phyloP scores from a whole-genome alignment of 768 basidiomycete genomes.

The Vishniacozyma victoriae region DNA sequence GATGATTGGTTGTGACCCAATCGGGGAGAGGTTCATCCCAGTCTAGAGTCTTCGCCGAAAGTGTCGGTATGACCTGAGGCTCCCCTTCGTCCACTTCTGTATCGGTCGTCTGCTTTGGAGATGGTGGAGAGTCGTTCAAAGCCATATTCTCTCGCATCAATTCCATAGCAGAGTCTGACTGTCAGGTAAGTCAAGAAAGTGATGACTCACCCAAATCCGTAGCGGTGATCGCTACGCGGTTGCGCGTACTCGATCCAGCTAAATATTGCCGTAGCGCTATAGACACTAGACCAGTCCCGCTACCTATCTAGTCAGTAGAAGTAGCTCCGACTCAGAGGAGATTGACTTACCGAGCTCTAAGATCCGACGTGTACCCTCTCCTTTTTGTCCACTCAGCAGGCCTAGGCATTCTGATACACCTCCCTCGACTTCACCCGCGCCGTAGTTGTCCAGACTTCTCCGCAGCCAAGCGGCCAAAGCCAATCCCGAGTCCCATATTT shows the following conservation, averaged over 20 bases:
- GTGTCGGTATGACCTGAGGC: background rate
- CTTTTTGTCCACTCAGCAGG: background rate
- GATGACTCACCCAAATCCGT: conserved; percentile 66
- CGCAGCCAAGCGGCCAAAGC: conserved; percentile 73
- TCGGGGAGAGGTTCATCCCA: conserved; percentile 66
- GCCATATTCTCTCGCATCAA: conserved; percentile 67
- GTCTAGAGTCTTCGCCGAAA: conserved; percentile 54
- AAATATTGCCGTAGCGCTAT: conserved; percentile 56
- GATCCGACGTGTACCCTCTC: conserved; percentile 47
- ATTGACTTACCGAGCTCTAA: conserved; percentile 66
- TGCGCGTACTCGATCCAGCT: conserved; percentile 19
- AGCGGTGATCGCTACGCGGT: conserved; percentile 50
- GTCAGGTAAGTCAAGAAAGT: background rate
- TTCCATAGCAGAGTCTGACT: conserved; percentile 69
- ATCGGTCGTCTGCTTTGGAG: conserved; percentile 12
- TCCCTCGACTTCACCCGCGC: background rate
- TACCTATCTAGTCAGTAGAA: conserved; percentile 61
- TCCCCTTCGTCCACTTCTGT: conserved; percentile 23
- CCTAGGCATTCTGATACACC: background rate
- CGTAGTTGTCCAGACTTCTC: background rate
- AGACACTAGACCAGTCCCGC: conserved; percentile 78
- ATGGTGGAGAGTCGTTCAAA: conserved; percentile 46
- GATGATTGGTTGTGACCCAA: conserved; percentile 38
- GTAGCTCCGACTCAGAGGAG: too few species aligned
- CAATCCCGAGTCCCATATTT: conserved; percentile 94